phyloP scores from a whole-genome alignment of 2,329 filamentous ascomycete species.

The Myriosclerotinia duriaeana region DNA sequence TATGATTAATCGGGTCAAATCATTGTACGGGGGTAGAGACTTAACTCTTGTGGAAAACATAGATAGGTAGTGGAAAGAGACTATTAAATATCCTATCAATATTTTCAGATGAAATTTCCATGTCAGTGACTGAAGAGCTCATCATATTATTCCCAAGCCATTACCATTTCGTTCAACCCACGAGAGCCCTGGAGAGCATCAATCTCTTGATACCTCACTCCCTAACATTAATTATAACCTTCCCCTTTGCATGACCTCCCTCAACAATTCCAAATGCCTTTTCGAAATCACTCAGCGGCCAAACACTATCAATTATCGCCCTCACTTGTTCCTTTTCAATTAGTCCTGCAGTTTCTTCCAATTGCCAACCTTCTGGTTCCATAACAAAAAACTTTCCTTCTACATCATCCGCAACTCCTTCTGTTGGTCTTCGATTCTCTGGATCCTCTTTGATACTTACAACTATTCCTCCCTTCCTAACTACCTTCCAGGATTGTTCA shows the following conservation, averaged over 20 bases:
- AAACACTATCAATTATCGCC: constrained; percentile 10
- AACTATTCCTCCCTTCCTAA: neutral
- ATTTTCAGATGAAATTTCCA: neutral
- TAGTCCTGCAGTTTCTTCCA: neutral
- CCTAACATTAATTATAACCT: constrained; percentile 12
- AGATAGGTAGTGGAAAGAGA: neutral
- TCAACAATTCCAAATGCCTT: constrained; percentile 18
- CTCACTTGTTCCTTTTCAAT: constrained; percentile 3
- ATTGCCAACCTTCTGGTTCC: constrained; percentile 15
- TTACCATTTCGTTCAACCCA: no score
- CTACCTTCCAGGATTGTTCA: neutral
- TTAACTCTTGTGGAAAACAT: neutral
- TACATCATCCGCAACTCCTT: constrained; percentile 1
- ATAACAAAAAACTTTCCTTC: constrained; percentile 7
- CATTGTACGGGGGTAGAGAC: no score
- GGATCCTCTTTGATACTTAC: constrained; percentile 17
- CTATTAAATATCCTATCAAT: neutral
- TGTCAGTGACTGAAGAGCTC: neutral
- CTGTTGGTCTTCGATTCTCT: neutral
- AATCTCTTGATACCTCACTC: neutral
- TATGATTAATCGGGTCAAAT: no score
- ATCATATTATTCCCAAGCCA: neutral
- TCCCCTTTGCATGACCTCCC: constrained; percentile 15
- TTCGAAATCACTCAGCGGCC: constrained; percentile 9
- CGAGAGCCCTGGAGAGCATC: neutral